Evolutionary conservation across 805 yeast species (phyloP).

Genomic region (Suhomyces sp.): DNA sequence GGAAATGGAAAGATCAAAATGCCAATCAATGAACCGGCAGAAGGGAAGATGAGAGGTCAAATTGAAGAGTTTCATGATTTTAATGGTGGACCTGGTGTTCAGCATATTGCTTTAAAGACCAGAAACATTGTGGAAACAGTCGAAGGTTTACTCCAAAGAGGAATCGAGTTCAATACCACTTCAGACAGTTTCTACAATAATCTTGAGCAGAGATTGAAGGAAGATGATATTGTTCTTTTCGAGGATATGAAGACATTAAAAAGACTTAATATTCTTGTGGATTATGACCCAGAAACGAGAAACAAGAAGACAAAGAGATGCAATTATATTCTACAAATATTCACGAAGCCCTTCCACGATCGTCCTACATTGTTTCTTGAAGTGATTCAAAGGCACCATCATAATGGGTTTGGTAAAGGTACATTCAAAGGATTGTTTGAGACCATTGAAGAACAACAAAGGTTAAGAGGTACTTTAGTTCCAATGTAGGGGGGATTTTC

Average conservation of each 20-base stretch:
- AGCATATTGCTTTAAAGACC: constrained; percentile 74
- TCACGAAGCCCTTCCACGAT: constrained; percentile 72
- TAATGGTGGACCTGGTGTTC: constrained; percentile 80
- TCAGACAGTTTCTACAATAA: constrained; percentile 57
- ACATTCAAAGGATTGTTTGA: constrained; percentile 82
- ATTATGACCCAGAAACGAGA: constrained; percentile 59
- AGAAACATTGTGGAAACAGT: constrained; percentile 60
- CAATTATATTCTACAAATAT: constrained; percentile 78
- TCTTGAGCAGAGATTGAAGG: constrained; percentile 44
- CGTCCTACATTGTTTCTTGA: constrained; percentile 84
- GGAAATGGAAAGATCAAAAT: constrained; percentile 63
- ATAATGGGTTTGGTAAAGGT: constrained; percentile 87
- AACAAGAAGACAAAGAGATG: constrained; percentile 23
- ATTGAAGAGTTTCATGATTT: constrained; percentile 79
- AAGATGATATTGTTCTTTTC: constrained; percentile 43
- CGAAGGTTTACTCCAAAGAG: constrained; percentile 51
- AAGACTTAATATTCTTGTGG: constrained; percentile 63
- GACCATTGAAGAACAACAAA: constrained; percentile 77
- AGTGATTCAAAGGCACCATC: constrained; percentile 75
- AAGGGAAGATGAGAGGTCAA: constrained; percentile 65
- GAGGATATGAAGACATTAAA: constrained; percentile 55
- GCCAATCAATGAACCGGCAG: constrained; percentile 86
- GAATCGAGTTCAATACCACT: constrained; percentile 66
- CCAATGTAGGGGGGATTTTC: too few species aligned
- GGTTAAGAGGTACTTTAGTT: constrained; percentile 59